Percentiles rank a stretch among this genome's conserved stretches.
Evolutionary conservation across 305 asterid genomes (phyloP).

Genomic region (Fraxinus platypoda): DNA sequence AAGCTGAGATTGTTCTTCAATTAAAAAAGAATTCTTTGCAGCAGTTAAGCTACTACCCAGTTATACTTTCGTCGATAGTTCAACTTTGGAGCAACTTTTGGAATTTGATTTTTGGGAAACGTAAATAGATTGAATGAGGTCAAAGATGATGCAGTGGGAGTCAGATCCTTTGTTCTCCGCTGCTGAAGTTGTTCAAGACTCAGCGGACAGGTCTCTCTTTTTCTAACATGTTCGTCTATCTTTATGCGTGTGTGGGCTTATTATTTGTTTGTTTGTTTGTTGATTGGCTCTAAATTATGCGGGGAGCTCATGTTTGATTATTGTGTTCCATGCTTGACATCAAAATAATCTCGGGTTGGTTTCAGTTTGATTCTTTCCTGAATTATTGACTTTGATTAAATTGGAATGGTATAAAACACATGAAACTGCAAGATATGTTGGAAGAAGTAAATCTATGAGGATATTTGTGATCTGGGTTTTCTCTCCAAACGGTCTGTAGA

Average conservation of each 20-base stretch:
- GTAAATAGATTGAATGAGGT: not conserved
- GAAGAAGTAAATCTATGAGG: not conserved
- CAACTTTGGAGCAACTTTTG: not conserved
- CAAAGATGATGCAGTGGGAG: conserved; percentile 31
- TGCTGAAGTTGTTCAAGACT: conserved; percentile 48
- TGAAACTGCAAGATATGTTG: not conserved
- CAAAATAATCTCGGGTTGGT: not conserved
- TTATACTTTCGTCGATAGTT: not conserved
- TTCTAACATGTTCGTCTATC: conserved; percentile 12
- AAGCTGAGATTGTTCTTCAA: not conserved
- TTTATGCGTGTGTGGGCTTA: not conserved
- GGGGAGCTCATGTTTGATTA: not conserved
- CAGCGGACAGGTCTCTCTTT: conserved; percentile 39
- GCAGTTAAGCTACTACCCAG: not conserved
- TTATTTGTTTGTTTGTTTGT: not conserved
- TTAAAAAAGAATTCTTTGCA: not conserved
- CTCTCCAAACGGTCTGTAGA: not conserved
- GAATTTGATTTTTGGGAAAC: not conserved
- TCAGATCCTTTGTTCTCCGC: conserved; percentile 45
- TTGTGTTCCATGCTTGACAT: not conserved
- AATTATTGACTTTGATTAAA: not conserved
- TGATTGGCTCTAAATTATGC: not conserved
- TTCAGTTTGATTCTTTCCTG: not conserved
- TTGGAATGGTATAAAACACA: not conserved
- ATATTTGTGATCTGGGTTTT: not conserved